These are phyloP conservation scores for Auricularia auricula-judae DNA, from an alignment of 768 basidiomycete species.

Conservation along the genomic window DNA sequence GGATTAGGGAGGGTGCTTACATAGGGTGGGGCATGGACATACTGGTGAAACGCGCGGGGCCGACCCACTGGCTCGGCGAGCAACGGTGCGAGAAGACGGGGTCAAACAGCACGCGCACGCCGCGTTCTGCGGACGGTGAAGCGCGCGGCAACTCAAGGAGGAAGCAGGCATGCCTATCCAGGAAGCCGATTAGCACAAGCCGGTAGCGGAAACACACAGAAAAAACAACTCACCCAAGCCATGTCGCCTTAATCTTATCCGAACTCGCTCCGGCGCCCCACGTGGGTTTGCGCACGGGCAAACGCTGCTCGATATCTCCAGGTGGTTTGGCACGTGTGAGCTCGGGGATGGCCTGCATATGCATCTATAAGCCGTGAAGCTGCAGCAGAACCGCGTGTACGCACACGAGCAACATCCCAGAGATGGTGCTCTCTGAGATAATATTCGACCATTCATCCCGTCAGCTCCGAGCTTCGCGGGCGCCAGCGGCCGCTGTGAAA, in stretches of 20 bases:
- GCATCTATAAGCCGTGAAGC: too few species aligned
- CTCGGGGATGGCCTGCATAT: neutral
- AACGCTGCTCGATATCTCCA: neutral
- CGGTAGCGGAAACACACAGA: too few species aligned
- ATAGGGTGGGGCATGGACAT: constrained; percentile 5
- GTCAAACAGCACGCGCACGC: constrained; percentile 40
- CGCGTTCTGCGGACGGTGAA: constrained; percentile 16
- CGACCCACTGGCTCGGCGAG: constrained; percentile 33
- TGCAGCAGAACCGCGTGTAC: neutral
- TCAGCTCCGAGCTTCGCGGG: neutral
- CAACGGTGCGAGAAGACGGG: constrained; percentile 40
- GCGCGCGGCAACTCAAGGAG: constrained; percentile 36
- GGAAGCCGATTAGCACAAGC: neutral
- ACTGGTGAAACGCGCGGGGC: constrained; percentile 39
- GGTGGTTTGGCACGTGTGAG: neutral
- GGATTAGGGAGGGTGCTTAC: neutral
- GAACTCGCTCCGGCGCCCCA: constrained; percentile 13
- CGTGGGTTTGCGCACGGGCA: constrained; percentile 14
- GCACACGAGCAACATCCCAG: neutral
- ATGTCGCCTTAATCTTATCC: constrained; percentile 33
- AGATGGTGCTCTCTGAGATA: neutral
- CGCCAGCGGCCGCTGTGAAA: neutral
- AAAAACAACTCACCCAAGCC: constrained; percentile 26
- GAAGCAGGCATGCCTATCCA: constrained; percentile 34
- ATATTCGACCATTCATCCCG: neutral